Evolutionary conservation across 768 basidiomycete species (phyloP).

Genomic region (Rhizopogon vulgaris): DNA sequence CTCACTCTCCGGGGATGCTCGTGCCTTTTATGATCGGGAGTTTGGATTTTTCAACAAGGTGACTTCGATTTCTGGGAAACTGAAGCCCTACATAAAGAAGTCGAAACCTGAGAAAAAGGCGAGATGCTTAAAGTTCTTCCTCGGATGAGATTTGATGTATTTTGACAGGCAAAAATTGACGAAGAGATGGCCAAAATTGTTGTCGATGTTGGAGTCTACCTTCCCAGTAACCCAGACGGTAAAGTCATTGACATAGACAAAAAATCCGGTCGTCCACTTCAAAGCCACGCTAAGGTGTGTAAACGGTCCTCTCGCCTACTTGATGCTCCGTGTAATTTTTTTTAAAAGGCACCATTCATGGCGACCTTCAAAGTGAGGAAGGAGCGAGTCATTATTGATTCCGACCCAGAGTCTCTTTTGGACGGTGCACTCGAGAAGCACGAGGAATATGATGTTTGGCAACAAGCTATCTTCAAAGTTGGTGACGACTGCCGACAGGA

Average conservation of each 20-base stretch:
- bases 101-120: constrained; percentile 97
- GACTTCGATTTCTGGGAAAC: constrained; percentile 95
- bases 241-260: constrained; percentile 96
- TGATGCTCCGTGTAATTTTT: constrained; percentile 1
- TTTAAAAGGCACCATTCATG: constrained; percentile 93
- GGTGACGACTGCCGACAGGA: constrained; percentile 99
- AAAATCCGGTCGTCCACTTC: constrained; percentile 90
- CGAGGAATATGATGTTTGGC: constrained; percentile 85
- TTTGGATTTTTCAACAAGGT: constrained; percentile 95
- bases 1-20: constrained; percentile 84
- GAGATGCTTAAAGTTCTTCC: background rate
- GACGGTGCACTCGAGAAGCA: constrained; percentile 53
- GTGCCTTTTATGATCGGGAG: constrained; percentile 88
- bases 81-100: constrained; percentile 94
- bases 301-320: background rate
- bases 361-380: constrained; percentile 98
- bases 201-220: constrained; percentile 92
- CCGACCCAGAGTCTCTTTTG: constrained; percentile 69
- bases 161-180: constrained; percentile 86
- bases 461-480: constrained; percentile 99
- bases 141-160: background rate
- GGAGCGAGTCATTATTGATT: constrained; percentile 60
- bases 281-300: constrained; percentile 92
- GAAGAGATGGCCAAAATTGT: constrained; percentile 97
- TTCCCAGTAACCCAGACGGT: constrained; percentile 97